Base-by-base conservation (phyloP, 2,329 filamentous ascomycete genomes). In the Aspergillus pseudotamarii region DNA sequence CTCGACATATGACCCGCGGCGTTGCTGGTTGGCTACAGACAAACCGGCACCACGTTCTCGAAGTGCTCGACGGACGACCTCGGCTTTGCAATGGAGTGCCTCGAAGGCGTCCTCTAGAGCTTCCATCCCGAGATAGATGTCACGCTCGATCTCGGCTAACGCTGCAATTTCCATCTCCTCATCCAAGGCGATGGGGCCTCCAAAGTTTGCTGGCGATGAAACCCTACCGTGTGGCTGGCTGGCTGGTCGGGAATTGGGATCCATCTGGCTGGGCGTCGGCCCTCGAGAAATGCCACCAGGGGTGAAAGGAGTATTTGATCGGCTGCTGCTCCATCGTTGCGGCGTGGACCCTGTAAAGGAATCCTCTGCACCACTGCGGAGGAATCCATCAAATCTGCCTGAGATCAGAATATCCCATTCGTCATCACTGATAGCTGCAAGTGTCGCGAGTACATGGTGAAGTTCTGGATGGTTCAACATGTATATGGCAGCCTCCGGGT, bases 321-420 rank as follows among this genome's bases (percentile, higher is more conserved):
- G 74, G 58, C 73, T 76, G 86, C 85, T 68, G 41, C 56, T 69
- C 62, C 72, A 73, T 32, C 76, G 72, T 11, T 72, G 62, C 16
- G 74, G 66, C 16, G 70, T 71, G 19, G 72, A 51, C 68, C 61
- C 62, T 9, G 70, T 66, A 6, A 79, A 71, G 11, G 73, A 54
- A 54, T 85, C 82, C 67, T 97, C 94, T 8, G 92, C 93, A 26
- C 94, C 94, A 51, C 93, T 96, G 88, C 94, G 96, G 23, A 97
- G 84, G 79, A 98, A 98, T 4, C 94, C 94, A 73, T 97, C 94
- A 71, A 98, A 98, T 32, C 94, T 91, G 32, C 94, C 94, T 0
- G 94, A 97, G 5, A 91, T 92, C 14, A 98, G 84, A 60, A 98
- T 96, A 66, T 97, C 94, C 94, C 94, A 98, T 78, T 98, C 94